Conservation (phyloP, 192 early-diverging fungal species). For the Podochytrium sp. region DNA sequence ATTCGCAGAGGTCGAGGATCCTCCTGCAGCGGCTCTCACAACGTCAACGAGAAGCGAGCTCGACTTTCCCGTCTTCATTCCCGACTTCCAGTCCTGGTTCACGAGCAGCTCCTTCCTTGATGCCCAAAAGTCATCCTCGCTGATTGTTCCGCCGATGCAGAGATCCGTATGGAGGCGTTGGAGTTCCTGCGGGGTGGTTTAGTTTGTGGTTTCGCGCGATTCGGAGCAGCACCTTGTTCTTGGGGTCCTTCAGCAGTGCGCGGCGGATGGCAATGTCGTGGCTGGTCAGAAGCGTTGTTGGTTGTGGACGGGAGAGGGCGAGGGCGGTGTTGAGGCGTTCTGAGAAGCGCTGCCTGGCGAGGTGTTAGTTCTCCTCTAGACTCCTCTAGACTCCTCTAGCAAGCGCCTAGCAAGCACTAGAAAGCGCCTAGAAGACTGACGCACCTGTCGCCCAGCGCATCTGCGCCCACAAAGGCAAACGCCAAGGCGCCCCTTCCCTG, state of each 20-base stretch:
- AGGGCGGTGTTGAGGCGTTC: not conserved
- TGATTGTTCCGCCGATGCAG: conserved; percentile 72
- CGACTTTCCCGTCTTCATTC: conserved; percentile 81
- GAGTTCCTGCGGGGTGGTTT: conserved; percentile 53
- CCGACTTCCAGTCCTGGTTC: conserved; percentile 66
- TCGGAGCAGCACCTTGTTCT: conserved; percentile 47
- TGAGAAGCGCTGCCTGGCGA: not conserved
- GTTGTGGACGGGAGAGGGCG: conserved; percentile 10
- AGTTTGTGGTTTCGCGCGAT: not conserved
- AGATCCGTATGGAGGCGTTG: conserved; percentile 75
- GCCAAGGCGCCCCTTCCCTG: conserved; percentile 38
- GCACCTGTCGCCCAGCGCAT: conserved; percentile 50
- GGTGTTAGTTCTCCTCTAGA: too few relatives aligned
- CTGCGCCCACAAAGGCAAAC: conserved; percentile 51
- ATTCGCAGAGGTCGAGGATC: conserved; percentile 53
- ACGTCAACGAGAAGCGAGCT: conserved; percentile 68
- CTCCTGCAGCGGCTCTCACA: conserved; percentile 63
- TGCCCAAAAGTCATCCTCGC: conserved; percentile 95
- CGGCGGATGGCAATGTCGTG: conserved; percentile 65
- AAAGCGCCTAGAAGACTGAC: not conserved
- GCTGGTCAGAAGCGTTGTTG: conserved; percentile 36
- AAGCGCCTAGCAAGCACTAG: not conserved
- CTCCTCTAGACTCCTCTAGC: too few relatives aligned
- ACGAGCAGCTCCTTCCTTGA: conserved; percentile 74
- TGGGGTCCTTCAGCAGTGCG: conserved; percentile 57